Percentiles rank a stretch among this genome's conserved stretches.
These are phyloP conservation scores for Cryoendolithus antarcticus DNA, from an alignment of 2,329 filamentous ascomycete species.

Conservation along the genomic window DNA sequence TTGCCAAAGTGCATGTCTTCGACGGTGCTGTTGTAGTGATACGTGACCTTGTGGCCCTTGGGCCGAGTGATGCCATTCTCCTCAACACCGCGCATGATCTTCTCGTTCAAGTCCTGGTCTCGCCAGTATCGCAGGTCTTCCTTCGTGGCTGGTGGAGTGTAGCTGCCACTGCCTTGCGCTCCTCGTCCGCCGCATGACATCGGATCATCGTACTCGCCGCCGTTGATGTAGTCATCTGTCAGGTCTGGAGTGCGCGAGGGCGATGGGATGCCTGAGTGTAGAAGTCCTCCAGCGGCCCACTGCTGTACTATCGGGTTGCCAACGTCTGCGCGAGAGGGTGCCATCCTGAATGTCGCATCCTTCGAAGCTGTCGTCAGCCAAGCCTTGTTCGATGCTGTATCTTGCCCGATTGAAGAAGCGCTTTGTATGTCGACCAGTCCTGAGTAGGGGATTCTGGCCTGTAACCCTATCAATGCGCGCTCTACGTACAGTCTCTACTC, in stretches of 20 bases:
- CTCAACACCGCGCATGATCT: conserved; percentile 41
- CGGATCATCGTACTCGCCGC: conserved; percentile 2
- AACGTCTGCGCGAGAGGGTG: conserved; percentile 11
- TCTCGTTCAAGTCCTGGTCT: conserved; percentile 33
- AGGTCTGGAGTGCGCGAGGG: too few relatives aligned
- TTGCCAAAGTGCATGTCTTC: conserved; percentile 95
- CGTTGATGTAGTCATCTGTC: conserved; percentile 1
- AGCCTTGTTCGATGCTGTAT: conserved; percentile 7
- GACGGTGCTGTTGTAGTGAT: conserved; percentile 88
- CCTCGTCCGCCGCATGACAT: too few relatives aligned
- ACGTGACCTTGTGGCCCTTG: conserved; percentile 82
- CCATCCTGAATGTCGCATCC: background rate
- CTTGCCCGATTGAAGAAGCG: background rate
- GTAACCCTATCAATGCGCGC: too few relatives aligned
- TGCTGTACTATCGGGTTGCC: conserved; percentile 19
- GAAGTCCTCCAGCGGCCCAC: conserved; percentile 7
- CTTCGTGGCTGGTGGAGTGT: conserved; percentile 23
- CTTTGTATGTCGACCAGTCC: too few relatives aligned
- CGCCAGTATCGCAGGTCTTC: conserved; percentile 31
- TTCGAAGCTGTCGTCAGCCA: conserved; percentile 10
- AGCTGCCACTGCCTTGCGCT: too few relatives aligned
- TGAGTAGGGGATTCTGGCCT: too few relatives aligned
- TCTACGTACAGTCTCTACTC: background rate
- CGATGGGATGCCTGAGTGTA: too few relatives aligned
- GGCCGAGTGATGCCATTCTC: conserved; percentile 63